phyloP scores from a whole-genome alignment of 768 basidiomycete genomes.

The Hygrophoropsis aurantiaca region DNA sequence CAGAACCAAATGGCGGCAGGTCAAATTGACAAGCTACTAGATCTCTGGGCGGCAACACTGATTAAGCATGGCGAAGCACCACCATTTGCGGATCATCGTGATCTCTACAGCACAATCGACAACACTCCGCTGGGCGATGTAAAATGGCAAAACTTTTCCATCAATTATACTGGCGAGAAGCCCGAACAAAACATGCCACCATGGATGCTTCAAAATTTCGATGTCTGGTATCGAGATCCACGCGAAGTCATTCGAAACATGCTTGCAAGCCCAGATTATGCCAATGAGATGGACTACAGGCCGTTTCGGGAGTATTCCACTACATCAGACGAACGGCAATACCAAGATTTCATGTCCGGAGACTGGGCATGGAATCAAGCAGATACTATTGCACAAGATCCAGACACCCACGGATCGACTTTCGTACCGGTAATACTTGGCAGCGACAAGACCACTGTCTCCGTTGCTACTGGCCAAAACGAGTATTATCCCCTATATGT shows the following conservation, averaged over 20 bases:
- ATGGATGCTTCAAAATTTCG: conserved; percentile 26
- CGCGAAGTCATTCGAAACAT: conserved; percentile 14
- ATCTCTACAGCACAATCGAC: conserved; percentile 27
- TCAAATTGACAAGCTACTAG: conserved; percentile 15
- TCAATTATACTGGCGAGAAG: conserved; percentile 14
- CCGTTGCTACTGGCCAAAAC: conserved; percentile 10
- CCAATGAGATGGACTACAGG: conserved; percentile 13
- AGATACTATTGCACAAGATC: conserved; percentile 11
- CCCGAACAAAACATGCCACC: conserved; percentile 11
- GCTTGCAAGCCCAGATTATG: conserved; percentile 22
- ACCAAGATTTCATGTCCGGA: conserved; percentile 21
- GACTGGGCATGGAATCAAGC: conserved; percentile 29
- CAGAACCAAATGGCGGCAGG: conserved; percentile 18
- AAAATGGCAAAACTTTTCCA: conserved; percentile 26
- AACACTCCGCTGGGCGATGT: conserved; percentile 20
- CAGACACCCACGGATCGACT: conserved; percentile 4
- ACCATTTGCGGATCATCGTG: conserved; percentile 23
- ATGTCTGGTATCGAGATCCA: conserved; percentile 27
- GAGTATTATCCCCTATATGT: conserved; percentile 11
- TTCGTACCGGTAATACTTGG: conserved; percentile 11
- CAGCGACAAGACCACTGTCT: conserved; percentile 12
- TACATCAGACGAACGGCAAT: conserved; percentile 6
- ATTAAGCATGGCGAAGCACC: conserved; percentile 7
- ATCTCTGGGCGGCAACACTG: conserved; percentile 16
- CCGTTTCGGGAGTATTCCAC: conserved; percentile 14